Evolutionary conservation across 148 eudicot genomes (phyloP).

Genomic region (Nyssa sinensis): DNA sequence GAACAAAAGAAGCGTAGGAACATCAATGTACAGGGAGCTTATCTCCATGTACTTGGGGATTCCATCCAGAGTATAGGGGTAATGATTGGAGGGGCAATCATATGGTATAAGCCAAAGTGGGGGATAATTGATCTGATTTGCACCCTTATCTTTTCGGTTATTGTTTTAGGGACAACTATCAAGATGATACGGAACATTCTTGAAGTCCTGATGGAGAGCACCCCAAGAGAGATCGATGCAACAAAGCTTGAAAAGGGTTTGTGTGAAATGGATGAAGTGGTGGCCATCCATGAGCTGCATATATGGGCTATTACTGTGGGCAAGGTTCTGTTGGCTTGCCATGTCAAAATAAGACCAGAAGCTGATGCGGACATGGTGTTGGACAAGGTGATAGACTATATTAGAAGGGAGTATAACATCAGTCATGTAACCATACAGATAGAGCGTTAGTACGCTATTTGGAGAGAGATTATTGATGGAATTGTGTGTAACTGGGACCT

Average conservation of each 20-base stretch:
- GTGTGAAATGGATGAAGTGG: constrained; percentile 77
- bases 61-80: constrained; percentile 92
- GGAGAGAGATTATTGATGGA: no score
- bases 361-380: constrained; percentile 86
- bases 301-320: constrained; percentile 98
- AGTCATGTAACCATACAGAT: constrained; percentile 91
- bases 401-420: constrained; percentile 76
- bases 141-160: constrained; percentile 73
- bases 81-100: constrained; percentile 90
- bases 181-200: constrained; percentile 76
- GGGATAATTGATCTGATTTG: constrained; percentile 87
- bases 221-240: constrained; percentile 92
- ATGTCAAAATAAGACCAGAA: constrained; percentile 71
- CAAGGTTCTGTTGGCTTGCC: constrained; percentile 83
- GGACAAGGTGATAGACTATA: constrained; percentile 75
- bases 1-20: constrained; percentile 48
- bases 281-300: constrained; percentile 87
- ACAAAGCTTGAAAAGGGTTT: constrained; percentile 71
- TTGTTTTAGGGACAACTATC: constrained; percentile 76
- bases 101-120: constrained; percentile 93
- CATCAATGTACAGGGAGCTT: constrained; percentile 87
- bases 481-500: not conserved
- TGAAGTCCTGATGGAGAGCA: constrained; percentile 95
- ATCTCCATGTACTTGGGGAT: constrained; percentile 93
- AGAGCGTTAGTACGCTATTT: constrained; percentile 46